phyloP scores from a whole-genome alignment of 495 filamentous ascomycete genomes.

The Sabuloglossum arenarium region DNA sequence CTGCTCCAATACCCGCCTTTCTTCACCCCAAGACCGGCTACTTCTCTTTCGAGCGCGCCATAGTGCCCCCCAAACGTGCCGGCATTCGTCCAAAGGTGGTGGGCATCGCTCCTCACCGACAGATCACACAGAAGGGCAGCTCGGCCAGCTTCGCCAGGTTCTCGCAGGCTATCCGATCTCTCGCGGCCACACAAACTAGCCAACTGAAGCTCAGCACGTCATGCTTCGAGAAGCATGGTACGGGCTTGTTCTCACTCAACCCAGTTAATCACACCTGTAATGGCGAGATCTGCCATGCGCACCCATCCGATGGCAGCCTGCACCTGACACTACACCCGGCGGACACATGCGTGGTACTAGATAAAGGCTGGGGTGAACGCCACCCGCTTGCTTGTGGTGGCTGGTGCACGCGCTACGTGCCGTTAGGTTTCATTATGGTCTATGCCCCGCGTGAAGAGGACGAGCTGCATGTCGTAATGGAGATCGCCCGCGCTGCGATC shows the following conservation, averaged over 20 bases:
- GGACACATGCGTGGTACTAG: constrained; percentile 55
- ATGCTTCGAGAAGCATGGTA: constrained; percentile 61
- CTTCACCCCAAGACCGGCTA: constrained; percentile 25
- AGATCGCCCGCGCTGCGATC: constrained; percentile 48
- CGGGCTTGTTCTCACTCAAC: constrained; percentile 42
- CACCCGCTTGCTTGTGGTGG: constrained; percentile 54
- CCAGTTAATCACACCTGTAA: constrained; percentile 41
- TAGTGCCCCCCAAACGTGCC: constrained; percentile 31
- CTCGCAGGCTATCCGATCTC: neutral
- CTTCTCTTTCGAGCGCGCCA: constrained; percentile 15
- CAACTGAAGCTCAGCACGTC: constrained; percentile 27
- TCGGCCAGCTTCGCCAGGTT: neutral
- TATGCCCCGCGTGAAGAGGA: constrained; percentile 57
- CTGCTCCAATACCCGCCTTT: constrained; percentile 14
- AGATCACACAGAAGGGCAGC: constrained; percentile 35
- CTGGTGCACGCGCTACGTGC: constrained; percentile 31
- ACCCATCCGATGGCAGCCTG: constrained; percentile 50
- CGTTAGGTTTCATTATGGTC: constrained; percentile 52
- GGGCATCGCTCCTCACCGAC: constrained; percentile 64
- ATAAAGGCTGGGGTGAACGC: constrained; percentile 76
- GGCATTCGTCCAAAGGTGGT: constrained; percentile 40
- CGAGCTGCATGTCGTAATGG: constrained; percentile 45
- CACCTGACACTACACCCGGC: constrained; percentile 60
- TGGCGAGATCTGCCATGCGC: constrained; percentile 65
- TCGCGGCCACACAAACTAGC: neutral